Evolutionary conservation across 805 yeast species (phyloP).

Genomic region (Isabelozyma gotoi): DNA sequence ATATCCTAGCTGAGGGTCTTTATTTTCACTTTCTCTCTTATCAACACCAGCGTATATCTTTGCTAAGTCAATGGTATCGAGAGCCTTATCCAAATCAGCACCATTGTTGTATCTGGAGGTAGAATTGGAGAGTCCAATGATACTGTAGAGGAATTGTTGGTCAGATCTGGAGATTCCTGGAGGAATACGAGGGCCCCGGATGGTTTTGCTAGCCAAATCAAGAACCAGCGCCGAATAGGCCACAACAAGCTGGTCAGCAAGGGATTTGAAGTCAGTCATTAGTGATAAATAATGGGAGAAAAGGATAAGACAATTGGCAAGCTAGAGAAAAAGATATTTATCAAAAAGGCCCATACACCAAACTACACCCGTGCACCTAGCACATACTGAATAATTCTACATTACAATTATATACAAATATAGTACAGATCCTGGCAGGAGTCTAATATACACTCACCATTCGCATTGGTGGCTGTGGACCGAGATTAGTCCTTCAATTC

Average conservation of each 20-base stretch:
- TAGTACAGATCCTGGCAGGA: neutral
- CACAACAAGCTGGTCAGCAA: neutral
- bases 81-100: constrained; percentile 45
- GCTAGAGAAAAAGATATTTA: no score
- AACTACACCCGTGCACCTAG: neutral
- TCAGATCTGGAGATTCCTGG: neutral
- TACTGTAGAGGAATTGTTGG: neutral
- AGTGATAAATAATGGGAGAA: no score
- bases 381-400: neutral
- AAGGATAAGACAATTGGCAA: no score
- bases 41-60: constrained; percentile 63
- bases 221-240: neutral
- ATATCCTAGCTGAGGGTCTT: constrained; percentile 16
- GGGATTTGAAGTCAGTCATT: neutral
- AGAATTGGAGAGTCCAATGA: constrained; percentile 1
- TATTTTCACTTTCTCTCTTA: constrained; percentile 28
- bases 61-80: constrained; percentile 63
- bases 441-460: neutral
- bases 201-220: neutral
- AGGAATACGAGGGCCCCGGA: neutral
- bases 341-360: no score
- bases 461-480: no score
- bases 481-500: constrained; percentile 17
- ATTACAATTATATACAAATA: neutral
- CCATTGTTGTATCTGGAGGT: constrained; percentile 12